Evolutionary conservation across 805 yeast species (phyloP), one percentile per base, ranked within the genome.

Genomic region (Tetrapisispora fleetii): DNA sequence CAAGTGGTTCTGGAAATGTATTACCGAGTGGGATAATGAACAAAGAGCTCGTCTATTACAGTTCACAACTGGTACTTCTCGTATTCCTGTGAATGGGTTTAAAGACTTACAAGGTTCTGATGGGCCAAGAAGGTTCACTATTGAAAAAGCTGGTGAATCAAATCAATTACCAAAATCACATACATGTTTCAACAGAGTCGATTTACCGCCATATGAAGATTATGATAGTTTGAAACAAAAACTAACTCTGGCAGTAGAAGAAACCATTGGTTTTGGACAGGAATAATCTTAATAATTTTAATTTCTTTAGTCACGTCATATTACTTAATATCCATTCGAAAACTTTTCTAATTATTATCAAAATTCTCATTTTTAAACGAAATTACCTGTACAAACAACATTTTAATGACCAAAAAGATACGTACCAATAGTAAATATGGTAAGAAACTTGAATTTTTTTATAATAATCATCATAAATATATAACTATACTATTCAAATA

Each of bases 11-110:
- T 93, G 99, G 99, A 81, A 80, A 68, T 85, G 95, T 70, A 81
- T 93, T 58, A 74, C 82, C 46, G 86, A 83, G 64, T 90, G 97
- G 97, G 98, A 93, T 65, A 79, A 89, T 48, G 99, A 93, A 67
- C 97, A 91, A 67, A 85, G 89, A 67, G 96, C 98, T 2, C 80
- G 99, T 68, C 74, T 93, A 65, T 73, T 93, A 57, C 99, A 93
- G 69, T 93, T 93, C 67, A 91, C 99, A 19, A 93, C 99, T 1
- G 99, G 99, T 76, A 93, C 99, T 4, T 89, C 97, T 21, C 83
- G 99, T 73, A 93, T 93, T 49, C 99, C 99, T 8, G 99, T 93
- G 54, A 93, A 91, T 68, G 99, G 99, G 38, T 93, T 93, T 77
- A 93, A 93, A 68, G 99, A 93, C 69, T 76, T 93, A 59, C 99